A percentile compares a stretch with the other conserved stretches of the same genome.
Evolutionary conservation across 495 filamentous ascomycete species (phyloP).

Genomic region (Penicillium coprophilum): DNA sequence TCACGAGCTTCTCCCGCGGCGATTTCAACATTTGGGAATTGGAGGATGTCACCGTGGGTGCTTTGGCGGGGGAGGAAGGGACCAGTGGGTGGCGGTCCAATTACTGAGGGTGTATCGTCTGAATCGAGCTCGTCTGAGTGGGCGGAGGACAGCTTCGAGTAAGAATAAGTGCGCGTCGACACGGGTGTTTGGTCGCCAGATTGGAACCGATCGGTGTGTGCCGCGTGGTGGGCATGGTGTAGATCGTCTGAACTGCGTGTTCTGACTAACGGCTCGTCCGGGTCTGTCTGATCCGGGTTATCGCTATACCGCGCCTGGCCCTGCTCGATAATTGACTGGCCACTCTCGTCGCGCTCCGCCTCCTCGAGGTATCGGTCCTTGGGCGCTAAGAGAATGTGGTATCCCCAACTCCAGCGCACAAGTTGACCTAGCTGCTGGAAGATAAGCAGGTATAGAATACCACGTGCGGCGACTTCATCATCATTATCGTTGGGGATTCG

Average conservation of each 20-base stretch:
- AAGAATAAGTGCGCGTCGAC: conserved; percentile 34
- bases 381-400: conserved; percentile 84
- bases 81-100: conserved; percentile 37
- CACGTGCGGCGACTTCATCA: conserved; percentile 87
- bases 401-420: conserved; percentile 97
- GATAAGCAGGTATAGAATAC: conserved; percentile 92
- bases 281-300: conserved; percentile 49
- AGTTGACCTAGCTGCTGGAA: conserved; percentile 97
- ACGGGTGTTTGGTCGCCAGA: conserved; percentile 47
- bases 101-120: conserved; percentile 25
- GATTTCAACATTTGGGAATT: conserved; percentile 46
- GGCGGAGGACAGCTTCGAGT: conserved; percentile 36
- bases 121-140: conserved; percentile 25
- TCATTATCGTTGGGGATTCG: conserved; percentile 88
- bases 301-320: conserved; percentile 65
- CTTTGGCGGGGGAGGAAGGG: conserved; percentile 45
- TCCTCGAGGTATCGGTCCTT: conserved; percentile 62
- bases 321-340: conserved; percentile 56
- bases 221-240: conserved; percentile 21
- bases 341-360: conserved; percentile 52
- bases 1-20: conserved; percentile 20
- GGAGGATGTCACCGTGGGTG: conserved; percentile 40
- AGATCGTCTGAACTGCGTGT: conserved; percentile 33
- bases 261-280: conserved; percentile 44
- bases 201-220: conserved; percentile 30